phyloP scores from a whole-genome alignment of 2,329 filamentous ascomycete species.

The Hypoxylon sp. region DNA sequence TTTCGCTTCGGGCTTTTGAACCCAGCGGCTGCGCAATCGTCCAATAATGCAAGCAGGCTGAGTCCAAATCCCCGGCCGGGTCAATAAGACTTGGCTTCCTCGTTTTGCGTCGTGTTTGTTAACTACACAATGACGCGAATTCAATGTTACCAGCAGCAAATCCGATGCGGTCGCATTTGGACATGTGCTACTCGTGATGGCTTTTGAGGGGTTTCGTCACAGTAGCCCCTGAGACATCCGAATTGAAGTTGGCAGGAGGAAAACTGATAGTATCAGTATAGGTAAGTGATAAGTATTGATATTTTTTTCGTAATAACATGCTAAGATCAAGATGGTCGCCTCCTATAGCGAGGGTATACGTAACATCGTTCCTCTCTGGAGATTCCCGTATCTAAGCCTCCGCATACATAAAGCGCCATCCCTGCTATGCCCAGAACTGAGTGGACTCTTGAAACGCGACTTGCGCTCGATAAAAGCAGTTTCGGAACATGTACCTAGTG shows the following conservation, averaged over 20 bases:
- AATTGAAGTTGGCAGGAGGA: conserved; percentile 17
- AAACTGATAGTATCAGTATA: conserved; percentile 23
- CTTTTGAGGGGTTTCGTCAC: conserved; percentile 20
- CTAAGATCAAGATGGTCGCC: conserved; percentile 13
- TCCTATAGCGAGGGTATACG: conserved; percentile 12
- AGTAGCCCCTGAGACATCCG: conserved; percentile 27
- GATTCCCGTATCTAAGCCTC: conserved; percentile 29
- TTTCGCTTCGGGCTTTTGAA: conserved; percentile 31
- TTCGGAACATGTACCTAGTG: conserved; percentile 9
- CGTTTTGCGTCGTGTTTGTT: conserved; percentile 11
- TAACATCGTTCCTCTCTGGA: conserved; percentile 11
- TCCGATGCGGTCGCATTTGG: conserved; percentile 3
- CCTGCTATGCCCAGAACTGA: conserved; percentile 26
- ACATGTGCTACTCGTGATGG: conserved; percentile 26
- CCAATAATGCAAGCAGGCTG: conserved; percentile 36
- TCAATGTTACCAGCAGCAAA: conserved; percentile 19
- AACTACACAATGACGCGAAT: conserved; percentile 39
- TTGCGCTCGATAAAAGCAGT: conserved; percentile 23
- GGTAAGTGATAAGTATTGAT: conserved; percentile 25
- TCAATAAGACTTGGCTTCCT: conserved; percentile 25
- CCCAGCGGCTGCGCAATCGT: not conserved
- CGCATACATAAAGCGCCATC: conserved; percentile 31
- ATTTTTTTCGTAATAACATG: conserved; percentile 16
- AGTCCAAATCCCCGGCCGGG: conserved; percentile 25
- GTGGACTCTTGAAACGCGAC: conserved; percentile 30